phyloP scores from a whole-genome alignment of 257 asterid species.

The Petrea volubilis region DNA sequence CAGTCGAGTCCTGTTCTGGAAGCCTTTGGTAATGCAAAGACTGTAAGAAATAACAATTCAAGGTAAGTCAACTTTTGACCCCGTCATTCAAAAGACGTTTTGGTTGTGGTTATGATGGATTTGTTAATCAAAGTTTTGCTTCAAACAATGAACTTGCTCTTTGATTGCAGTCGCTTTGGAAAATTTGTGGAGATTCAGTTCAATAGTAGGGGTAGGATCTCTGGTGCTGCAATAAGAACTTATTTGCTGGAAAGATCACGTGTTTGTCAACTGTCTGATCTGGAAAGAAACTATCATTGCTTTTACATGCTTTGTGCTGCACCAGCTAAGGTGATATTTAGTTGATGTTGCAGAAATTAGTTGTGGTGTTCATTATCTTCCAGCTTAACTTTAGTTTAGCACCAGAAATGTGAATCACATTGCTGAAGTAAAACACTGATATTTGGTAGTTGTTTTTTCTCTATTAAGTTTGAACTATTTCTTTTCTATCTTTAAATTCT shows the following conservation, averaged over 20 bases:
- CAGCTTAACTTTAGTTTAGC: conserved; percentile 8
- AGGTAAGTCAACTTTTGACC: conserved; percentile 44
- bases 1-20: conserved; percentile 96
- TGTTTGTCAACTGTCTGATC: conserved; percentile 89
- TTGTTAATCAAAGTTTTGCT: conserved; percentile 6
- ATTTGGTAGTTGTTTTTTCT: not conserved
- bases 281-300: conserved; percentile 95
- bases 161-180: conserved; percentile 77
- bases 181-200: conserved; percentile 95
- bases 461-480: not conserved
- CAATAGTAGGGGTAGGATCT: conserved; percentile 64
- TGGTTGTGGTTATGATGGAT: conserved; percentile 6
- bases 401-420: not conserved
- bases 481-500: not conserved
- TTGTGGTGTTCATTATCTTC: not conserved
- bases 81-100: conserved; percentile 2
- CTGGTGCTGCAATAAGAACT: conserved; percentile 96
- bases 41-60: conserved; percentile 88
- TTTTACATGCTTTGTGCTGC: conserved; percentile 97
- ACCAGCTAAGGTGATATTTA: conserved; percentile 62
- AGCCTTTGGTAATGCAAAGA: conserved; percentile 96
- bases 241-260: conserved; percentile 94
- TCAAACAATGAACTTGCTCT: conserved; percentile 1
- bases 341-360: not conserved
- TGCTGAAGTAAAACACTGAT: not conserved